Conservation (phyloP, 2,329 filamentous ascomycete genomes). For the Aspergillus brunneoviolaceus region DNA sequence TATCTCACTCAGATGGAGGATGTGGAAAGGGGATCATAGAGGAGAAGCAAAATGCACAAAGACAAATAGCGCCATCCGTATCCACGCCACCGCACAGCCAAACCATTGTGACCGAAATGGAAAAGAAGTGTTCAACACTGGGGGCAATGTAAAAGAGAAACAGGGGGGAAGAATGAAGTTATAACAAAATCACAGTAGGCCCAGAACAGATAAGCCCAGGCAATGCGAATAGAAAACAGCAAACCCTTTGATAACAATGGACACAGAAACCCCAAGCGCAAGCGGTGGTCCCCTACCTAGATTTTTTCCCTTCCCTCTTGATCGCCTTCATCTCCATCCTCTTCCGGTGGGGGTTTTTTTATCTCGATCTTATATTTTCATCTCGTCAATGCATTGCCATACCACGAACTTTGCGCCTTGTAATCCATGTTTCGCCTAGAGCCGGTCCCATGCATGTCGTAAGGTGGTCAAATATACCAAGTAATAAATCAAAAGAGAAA, state of each 20-base stretch:
- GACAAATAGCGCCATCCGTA: conserved; percentile 37
- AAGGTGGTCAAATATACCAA: conserved; percentile 37
- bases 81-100: conserved; percentile 34
- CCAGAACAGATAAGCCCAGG: conserved; percentile 14
- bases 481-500: conserved; percentile 28
- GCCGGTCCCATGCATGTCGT: conserved; percentile 44
- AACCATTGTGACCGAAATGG: conserved; percentile 30
- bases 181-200: conserved; percentile 21
- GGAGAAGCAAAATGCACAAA: conserved; percentile 34
- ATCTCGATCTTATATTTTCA: conserved; percentile 10
- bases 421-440: conserved; percentile 41
- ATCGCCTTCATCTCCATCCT: conserved; percentile 6
- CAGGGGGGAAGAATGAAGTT: conserved; percentile 26
- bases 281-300: conserved; percentile 1
- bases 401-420: conserved; percentile 38
- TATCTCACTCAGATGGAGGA: conserved; percentile 38
- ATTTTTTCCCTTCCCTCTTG: neutral
- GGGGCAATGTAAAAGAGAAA: conserved; percentile 11
- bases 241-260: conserved; percentile 18
- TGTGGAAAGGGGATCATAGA: conserved; percentile 25
- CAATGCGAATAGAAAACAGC: conserved; percentile 5
- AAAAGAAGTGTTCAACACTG: conserved; percentile 17
- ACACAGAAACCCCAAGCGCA: conserved; percentile 14
- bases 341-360: conserved; percentile 10
- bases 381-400: conserved; percentile 21